Conservation (phyloP, 202 grass and related monocot species). For the Schoenoplectus tabernaemontani region DNA sequence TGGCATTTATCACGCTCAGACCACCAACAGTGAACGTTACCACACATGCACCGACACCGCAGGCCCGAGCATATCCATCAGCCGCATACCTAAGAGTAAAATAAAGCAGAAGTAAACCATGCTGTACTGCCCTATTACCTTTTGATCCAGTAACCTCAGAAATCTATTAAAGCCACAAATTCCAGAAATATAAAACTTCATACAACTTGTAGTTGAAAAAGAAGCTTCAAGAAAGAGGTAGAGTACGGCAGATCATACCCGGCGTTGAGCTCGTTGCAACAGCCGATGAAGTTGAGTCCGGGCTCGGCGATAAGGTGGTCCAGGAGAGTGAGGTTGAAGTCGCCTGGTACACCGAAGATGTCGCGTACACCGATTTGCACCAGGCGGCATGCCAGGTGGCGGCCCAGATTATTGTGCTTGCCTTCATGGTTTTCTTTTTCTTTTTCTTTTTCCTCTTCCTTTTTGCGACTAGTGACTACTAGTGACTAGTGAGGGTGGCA, state of each 20-base stretch:
- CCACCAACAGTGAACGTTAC: conserved; percentile 96
- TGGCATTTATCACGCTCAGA: conserved; percentile 87
- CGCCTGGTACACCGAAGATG: conserved; percentile 75
- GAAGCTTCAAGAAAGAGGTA: neutral
- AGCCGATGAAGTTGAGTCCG: conserved; percentile 59
- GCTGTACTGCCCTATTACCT: neutral
- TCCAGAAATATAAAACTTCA: neutral
- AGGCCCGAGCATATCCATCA: conserved; percentile 66
- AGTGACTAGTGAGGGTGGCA: too few species aligned
- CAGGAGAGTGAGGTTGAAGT: conserved; percentile 84
- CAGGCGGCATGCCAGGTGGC: conserved; percentile 68
- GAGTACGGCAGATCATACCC: neutral
- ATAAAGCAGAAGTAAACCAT: neutral
- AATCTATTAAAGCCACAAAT: neutral
- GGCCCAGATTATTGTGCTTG: conserved; percentile 38
- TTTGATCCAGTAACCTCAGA: neutral
- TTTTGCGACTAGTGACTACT: too few species aligned
- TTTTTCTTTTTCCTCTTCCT: neutral
- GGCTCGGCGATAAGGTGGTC: conserved; percentile 77
- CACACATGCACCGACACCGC: conserved; percentile 66
- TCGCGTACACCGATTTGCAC: conserved; percentile 63
- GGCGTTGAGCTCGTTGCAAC: conserved; percentile 99
- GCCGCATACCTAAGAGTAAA: conserved; percentile 41
- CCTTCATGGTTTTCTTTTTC: neutral
- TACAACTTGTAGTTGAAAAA: neutral